A percentile compares a stretch with the other conserved stretches of the same genome.
Conservation (phyloP, 495 filamentous ascomycete species). For the Symbiotaphrina buchneri region DNA sequence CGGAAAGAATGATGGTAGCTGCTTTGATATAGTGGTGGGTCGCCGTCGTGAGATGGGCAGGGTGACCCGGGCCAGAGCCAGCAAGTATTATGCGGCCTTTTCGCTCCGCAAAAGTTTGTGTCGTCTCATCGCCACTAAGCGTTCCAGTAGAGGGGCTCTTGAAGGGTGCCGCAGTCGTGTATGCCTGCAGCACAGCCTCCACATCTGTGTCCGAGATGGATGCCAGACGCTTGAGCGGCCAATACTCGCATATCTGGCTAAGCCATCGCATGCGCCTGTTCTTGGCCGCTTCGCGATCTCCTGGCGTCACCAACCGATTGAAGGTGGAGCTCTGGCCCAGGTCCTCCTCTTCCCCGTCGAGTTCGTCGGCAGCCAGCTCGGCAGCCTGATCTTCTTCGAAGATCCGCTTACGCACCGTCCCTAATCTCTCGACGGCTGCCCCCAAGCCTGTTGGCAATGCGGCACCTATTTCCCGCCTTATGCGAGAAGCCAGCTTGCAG, state of each 20-base stretch:
- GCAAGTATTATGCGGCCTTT: slow-evolving; percentile 63
- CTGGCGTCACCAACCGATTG: slow-evolving; percentile 56
- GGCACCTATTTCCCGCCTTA: slow-evolving; percentile 68
- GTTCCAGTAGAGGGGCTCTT: slow-evolving; percentile 7
- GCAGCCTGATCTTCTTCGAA: slow-evolving; percentile 56
- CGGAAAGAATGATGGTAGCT: slow-evolving; percentile 77
- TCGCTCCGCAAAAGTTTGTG: slow-evolving; percentile 2
- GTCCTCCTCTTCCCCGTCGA: slow-evolving; percentile 58
- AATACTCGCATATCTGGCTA: slow-evolving; percentile 94
- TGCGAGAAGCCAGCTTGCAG: slow-evolving; percentile 82
- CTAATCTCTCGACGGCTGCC: slow-evolving; percentile 53
- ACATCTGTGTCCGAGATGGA: slow-evolving; percentile 62
- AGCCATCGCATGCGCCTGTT: slow-evolving; percentile 80
- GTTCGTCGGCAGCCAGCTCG: slow-evolving; percentile 15
- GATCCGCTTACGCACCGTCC: slow-evolving; percentile 49
- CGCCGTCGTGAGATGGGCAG: slow-evolving; percentile 72
- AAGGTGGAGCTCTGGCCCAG: slow-evolving; percentile 69
- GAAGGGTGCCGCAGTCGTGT: slow-evolving; percentile 14
- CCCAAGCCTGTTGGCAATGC: slow-evolving; percentile 66
- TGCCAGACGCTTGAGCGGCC: slow-evolving; percentile 70
- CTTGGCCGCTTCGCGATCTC: slow-evolving; percentile 50
- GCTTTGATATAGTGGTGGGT: slow-evolving; percentile 66
- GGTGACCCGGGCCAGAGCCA: slow-evolving; percentile 84
- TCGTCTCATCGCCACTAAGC: slow-evolving; percentile 8
- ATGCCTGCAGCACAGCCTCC: slow-evolving; percentile 43